Evolutionary conservation across 1,284 basidiomycete species (phyloP).

Genomic region (Boletellus sp.): DNA sequence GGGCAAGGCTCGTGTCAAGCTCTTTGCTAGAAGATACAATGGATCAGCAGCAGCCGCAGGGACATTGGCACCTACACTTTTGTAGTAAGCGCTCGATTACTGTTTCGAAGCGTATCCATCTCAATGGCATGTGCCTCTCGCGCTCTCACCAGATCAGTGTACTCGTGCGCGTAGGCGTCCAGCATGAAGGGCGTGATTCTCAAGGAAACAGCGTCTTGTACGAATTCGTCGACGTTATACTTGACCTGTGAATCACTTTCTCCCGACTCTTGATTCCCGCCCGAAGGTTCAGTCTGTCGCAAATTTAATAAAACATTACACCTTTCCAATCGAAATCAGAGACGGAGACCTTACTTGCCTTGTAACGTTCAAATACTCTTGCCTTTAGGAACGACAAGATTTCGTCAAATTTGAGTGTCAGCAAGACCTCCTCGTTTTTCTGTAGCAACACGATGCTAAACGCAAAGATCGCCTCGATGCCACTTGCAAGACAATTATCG

Average conservation of each 20-base stretch:
- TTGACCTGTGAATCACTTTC: constrained; percentile 27
- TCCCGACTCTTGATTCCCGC: constrained; percentile 23
- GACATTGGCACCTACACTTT: constrained; percentile 66
- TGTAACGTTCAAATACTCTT: constrained; percentile 81
- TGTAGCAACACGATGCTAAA: constrained; percentile 88
- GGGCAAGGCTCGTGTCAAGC: constrained; percentile 73
- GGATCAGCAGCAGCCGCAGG: constrained; percentile 1
- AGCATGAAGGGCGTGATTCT: constrained; percentile 90
- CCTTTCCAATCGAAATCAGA: background rate
- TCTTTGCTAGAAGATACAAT: constrained; percentile 52
- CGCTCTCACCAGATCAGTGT: constrained; percentile 65
- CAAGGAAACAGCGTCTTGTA: constrained; percentile 79
- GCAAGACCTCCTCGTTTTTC: constrained; percentile 80
- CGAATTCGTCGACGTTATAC: constrained; percentile 79
- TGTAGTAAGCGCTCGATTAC: constrained; percentile 70
- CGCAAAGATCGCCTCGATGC: constrained; percentile 94
- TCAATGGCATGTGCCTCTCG: constrained; percentile 79
- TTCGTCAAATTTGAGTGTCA: constrained; percentile 85
- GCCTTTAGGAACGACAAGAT: constrained; percentile 80
- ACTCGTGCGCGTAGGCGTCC: constrained; percentile 85
- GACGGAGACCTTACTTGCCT: constrained; percentile 37
- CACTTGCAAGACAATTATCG: constrained; percentile 92
- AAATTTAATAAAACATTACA: background rate
- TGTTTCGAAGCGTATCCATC: constrained; percentile 75
- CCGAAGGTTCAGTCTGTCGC: constrained; percentile 26